Evolutionary conservation across 345 rosid species (phyloP).

Genomic region (Arabis alpina): DNA sequence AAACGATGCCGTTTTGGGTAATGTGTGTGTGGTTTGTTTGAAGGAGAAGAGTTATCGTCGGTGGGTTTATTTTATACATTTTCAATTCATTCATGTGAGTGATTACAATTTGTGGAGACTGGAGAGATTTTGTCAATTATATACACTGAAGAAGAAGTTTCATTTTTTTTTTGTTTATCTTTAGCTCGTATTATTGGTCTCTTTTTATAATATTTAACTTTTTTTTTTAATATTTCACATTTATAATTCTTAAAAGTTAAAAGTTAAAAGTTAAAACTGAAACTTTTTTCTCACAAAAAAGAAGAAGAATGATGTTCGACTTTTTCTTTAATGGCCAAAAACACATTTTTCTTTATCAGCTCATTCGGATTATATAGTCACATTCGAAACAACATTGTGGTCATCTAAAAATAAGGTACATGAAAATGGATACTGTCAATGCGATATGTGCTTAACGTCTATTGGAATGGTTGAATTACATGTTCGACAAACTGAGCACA

Average conservation of each 20-base stretch:
- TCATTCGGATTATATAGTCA: no score
- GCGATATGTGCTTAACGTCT: no score
- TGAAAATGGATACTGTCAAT: no score
- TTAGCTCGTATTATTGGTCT: background rate
- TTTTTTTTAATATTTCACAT: background rate
- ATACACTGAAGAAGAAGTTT: constrained; percentile 2
- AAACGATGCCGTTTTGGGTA: background rate
- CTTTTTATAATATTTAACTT: background rate
- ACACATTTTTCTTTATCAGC: no score
- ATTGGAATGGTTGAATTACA: no score
- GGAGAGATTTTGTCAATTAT: constrained; percentile 18
- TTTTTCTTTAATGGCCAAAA: no score
- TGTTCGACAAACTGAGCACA: no score
- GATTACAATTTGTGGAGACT: background rate
- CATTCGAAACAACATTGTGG: no score
- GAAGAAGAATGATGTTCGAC: no score
- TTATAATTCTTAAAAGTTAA: background rate
- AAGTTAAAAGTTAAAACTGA: no score
- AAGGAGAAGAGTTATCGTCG: background rate
- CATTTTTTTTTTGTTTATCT: background rate
- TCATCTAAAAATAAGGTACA: no score
- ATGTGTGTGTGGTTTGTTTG: background rate
- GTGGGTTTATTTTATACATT: background rate
- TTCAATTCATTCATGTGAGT: constrained; percentile 4
- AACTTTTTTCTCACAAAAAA: no score